Evolutionary conservation across 1,139 yeast genomes (phyloP), one percentile per base, ranked within the genome.

Genomic region (Yamadazyma conglobata): DNA sequence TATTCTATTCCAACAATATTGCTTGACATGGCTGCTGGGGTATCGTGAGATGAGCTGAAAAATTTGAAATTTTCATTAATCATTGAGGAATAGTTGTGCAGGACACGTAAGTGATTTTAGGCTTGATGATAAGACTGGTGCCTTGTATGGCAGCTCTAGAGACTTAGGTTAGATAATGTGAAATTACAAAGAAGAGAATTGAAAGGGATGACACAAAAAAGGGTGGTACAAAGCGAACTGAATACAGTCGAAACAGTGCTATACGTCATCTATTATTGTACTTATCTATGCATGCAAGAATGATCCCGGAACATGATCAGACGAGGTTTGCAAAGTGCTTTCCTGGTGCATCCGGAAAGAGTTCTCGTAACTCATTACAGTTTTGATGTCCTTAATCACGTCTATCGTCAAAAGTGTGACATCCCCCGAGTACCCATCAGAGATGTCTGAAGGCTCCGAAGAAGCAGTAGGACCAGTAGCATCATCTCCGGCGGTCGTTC

Each of bases 1-100:
- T 83, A 83, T 55, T 89, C 95, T 39, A 89, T 82, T 27, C 89
- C 91, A 24, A 88, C 94, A 42, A 86, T 77, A 50, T 86, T 82
- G 21, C 21, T 27, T 12, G 38, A 28, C 38, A 34, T 34, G 12
- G 7, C 10, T 15, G 8, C 15, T 31, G 20, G 13, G 11, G 19
- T 10, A 20, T 13, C 10, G 10, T 10, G 28, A 21, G 35, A 32
- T 34, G 39, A 34, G 42, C 27, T 35, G 35, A 32, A 30, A 23
- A 27, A 19, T 24, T 26, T 25, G 27, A 24, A 19, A 24, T 15
- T 15, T n/a, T n/a, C n/a, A n/a, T n/a, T n/a, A n/a, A n/a, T n/a
- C n/a, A n/a, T n/a, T n/a, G n/a, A n/a, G n/a, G n/a, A n/a, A n/a
- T n/a, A n/a, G n/a, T n/a, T n/a, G n/a, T n/a, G n/a, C n/a, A n/a